These are phyloP conservation scores for Agaricus sinodeliciosus DNA, from an alignment of 768 basidiomycete genomes.

Conservation along the genomic window DNA sequence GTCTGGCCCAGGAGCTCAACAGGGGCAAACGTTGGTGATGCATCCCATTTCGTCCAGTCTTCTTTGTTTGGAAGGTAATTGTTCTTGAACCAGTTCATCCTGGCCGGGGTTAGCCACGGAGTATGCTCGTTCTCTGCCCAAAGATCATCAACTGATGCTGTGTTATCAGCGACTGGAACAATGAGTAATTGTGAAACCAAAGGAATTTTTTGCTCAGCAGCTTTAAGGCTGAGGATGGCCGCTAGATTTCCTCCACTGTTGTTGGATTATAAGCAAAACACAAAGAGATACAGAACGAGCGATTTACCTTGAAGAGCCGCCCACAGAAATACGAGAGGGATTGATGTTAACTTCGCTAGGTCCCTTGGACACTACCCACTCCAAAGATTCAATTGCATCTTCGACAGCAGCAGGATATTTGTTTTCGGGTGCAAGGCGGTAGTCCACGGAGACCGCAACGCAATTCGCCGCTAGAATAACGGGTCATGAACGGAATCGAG, in stretches of 20 bases:
- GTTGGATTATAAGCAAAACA: neutral
- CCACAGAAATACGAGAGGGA: slow-evolving; percentile 52
- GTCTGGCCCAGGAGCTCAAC: slow-evolving; percentile 40
- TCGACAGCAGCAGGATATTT: slow-evolving; percentile 68
- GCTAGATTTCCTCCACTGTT: slow-evolving; percentile 66
- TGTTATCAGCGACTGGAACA: slow-evolving; percentile 72
- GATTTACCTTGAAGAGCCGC: slow-evolving; percentile 63
- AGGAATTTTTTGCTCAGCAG: slow-evolving; percentile 42
- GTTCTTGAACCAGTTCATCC: slow-evolving; percentile 70
- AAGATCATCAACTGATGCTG: slow-evolving; percentile 33
- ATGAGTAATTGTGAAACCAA: slow-evolving; percentile 58
- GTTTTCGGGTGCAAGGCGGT: slow-evolving; percentile 66
- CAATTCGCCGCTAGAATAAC: slow-evolving; percentile 43
- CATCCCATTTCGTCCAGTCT: slow-evolving; percentile 61
- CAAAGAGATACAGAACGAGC: neutral
- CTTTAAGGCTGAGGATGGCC: slow-evolving; percentile 58
- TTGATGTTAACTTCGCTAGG: slow-evolving; percentile 40
- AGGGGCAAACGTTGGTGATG: slow-evolving; percentile 66
- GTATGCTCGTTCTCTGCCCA: slow-evolving; percentile 56
- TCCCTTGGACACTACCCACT: slow-evolving; percentile 53
- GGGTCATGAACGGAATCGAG: neutral
- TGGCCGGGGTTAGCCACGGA: slow-evolving; percentile 50
- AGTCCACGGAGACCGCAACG: slow-evolving; percentile 62
- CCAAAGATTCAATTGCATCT: slow-evolving; percentile 60
- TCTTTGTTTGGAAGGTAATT: slow-evolving; percentile 60